Conservation (phyloP, 768 basidiomycete species). For the Polyporus arcularius region DNA sequence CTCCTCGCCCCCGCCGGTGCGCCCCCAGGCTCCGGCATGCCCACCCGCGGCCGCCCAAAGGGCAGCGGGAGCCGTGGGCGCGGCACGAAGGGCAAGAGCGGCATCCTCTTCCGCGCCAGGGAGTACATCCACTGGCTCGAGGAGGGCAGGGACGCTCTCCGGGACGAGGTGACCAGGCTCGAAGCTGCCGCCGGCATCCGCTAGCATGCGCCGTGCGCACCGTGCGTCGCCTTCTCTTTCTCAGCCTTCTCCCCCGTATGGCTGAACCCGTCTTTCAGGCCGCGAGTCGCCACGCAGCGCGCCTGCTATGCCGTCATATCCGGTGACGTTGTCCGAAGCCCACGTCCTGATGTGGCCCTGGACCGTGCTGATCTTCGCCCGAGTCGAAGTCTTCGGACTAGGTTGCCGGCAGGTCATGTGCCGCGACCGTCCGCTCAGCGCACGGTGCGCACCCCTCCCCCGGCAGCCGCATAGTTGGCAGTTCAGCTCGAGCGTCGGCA, state of each 20-base stretch:
- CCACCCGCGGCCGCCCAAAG: constrained; percentile 78
- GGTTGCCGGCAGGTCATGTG: neutral
- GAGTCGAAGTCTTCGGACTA: neutral
- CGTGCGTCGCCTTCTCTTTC: neutral
- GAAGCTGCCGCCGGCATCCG: constrained; percentile 68
- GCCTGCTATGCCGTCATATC: neutral
- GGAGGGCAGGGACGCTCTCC: constrained; percentile 72
- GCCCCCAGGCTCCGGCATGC: constrained; percentile 65
- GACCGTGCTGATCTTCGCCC: neutral
- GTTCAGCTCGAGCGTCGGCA: too few species aligned
- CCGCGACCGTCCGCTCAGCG: neutral
- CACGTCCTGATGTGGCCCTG: too few species aligned
- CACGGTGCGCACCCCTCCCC: too few species aligned
- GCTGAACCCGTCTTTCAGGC: too few species aligned
- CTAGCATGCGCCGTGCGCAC: neutral
- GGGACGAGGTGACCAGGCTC: constrained; percentile 64
- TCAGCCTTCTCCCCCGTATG: neutral
- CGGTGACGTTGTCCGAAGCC: too few species aligned
- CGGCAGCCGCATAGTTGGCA: too few species aligned
- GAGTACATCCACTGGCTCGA: constrained; percentile 89
- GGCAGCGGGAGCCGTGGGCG: constrained; percentile 61
- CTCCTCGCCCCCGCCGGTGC: constrained; percentile 80
- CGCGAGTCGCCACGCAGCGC: neutral
- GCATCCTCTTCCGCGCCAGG: constrained; percentile 83
- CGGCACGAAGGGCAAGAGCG: constrained; percentile 84